phyloP scores from a whole-genome alignment of 805 yeast species.

The Yarrowia bubula region DNA sequence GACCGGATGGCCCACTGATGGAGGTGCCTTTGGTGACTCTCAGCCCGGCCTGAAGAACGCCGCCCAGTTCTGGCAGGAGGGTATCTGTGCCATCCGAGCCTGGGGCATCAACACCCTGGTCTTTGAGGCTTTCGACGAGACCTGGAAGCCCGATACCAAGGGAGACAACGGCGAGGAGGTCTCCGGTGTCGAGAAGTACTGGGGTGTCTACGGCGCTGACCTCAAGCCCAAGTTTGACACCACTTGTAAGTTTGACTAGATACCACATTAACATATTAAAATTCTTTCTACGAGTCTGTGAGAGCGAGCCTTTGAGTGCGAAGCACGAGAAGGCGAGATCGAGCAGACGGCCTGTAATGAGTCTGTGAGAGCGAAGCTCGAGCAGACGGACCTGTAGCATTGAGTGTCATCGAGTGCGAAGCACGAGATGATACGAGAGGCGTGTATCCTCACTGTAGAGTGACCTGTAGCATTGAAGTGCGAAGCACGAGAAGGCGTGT shows the following conservation, averaged over 20 bases:
- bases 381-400: no score
- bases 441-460: no score
- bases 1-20: constrained; percentile 95
- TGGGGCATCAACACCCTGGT: constrained; percentile 94
- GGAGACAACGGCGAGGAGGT: constrained; percentile 52
- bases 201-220: constrained; percentile 75
- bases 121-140: constrained; percentile 94
- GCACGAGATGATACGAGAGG: no score
- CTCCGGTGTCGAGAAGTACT: constrained; percentile 79
- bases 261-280: not conserved
- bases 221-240: constrained; percentile 39
- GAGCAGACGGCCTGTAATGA: no score
- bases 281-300: no score
- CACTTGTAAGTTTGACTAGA: constrained; percentile 33
- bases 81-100: constrained; percentile 88
- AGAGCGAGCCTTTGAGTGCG: no score
- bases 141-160: constrained; percentile 91
- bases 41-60: constrained; percentile 75
- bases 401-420: no score
- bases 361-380: no score
- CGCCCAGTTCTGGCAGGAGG: constrained; percentile 76
- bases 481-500: no score
- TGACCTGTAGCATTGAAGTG: no score
- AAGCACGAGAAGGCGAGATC: no score
- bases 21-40: constrained; percentile 66